phyloP scores from a whole-genome alignment of 2,329 filamentous ascomycete species.

The Mycosphaerelloides madeirae region DNA sequence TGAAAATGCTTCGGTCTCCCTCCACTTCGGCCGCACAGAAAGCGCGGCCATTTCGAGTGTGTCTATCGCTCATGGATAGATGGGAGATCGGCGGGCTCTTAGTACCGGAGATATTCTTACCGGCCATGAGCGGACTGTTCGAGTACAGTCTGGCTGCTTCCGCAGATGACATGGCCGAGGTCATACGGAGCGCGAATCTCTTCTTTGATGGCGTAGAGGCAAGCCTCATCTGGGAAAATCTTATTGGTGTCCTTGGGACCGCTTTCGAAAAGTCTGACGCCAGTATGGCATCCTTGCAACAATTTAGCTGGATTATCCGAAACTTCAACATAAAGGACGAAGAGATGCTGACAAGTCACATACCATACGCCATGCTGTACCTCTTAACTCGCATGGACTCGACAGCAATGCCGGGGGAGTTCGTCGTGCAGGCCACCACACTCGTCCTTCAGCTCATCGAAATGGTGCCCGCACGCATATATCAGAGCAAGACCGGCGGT shows the following conservation, averaged over 20 bases:
- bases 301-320: constrained; percentile 75
- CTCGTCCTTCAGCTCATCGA: constrained; percentile 12
- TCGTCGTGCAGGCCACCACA: constrained; percentile 3
- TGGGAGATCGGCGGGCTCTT: constrained; percentile 94
- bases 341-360: constrained; percentile 86
- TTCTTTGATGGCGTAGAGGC: constrained; percentile 98
- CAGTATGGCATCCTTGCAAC: constrained; percentile 52
- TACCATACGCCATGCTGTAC: constrained; percentile 62
- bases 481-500: constrained; percentile 1
- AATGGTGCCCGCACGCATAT: constrained; percentile 12
- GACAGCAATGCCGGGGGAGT: not conserved
- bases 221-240: constrained; percentile 68
- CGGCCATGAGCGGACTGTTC: constrained; percentile 74
- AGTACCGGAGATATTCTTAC: constrained; percentile 81
- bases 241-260: constrained; percentile 22
- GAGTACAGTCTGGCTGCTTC: constrained; percentile 63
- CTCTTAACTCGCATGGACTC: constrained; percentile 17
- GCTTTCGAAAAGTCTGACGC: constrained; percentile 6
- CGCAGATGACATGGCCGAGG: constrained; percentile 74
- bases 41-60: constrained; percentile 83
- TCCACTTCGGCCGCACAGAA: constrained; percentile 58
- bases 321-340: constrained; percentile 94
- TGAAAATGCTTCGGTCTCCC: constrained; percentile 66
- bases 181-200: constrained; percentile 84
- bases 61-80: constrained; percentile 92